Percentiles rank a stretch among this genome's conserved stretches.
phyloP scores from a whole-genome alignment of 805 yeast genomes.

The Candida glaebosa region DNA sequence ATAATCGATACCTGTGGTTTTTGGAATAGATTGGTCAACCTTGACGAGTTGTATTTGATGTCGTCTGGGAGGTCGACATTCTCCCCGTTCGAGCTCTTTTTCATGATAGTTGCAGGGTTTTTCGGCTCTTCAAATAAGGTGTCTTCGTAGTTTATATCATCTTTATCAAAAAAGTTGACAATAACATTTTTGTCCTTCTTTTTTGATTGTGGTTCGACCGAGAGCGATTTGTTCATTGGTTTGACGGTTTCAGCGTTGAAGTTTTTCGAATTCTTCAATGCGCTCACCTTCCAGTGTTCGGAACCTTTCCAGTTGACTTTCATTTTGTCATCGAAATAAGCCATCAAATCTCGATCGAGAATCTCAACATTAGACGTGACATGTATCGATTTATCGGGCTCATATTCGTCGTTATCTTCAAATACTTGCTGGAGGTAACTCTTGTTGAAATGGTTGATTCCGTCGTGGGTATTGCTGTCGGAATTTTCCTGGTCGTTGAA shows the following conservation, averaged over 20 bases:
- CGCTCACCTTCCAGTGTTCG: constrained; percentile 84
- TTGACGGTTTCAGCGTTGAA: constrained; percentile 12
- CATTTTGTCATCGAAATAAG: constrained; percentile 75
- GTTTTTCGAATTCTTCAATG: constrained; percentile 45
- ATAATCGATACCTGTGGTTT: constrained; percentile 47
- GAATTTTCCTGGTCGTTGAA: constrained; percentile 5
- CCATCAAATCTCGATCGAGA: constrained; percentile 64
- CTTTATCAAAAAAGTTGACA: constrained; percentile 28
- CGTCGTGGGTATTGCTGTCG: constrained; percentile 11
- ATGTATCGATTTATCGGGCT: constrained; percentile 9
- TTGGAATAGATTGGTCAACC: constrained; percentile 62
- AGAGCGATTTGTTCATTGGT: background rate
- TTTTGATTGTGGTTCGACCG: constrained; percentile 5
- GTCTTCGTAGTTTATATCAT: constrained; percentile 31
- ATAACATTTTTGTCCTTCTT: constrained; percentile 20
- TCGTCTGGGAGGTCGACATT: constrained; percentile 61
- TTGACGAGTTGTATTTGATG: constrained; percentile 63
- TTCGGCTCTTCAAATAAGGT: constrained; percentile 32
- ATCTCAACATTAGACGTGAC: constrained; percentile 17
- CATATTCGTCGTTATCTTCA: constrained; percentile 8
- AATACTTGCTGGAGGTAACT: constrained; percentile 10
- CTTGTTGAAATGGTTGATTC: constrained; percentile 10
- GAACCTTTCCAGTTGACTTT: constrained; percentile 82
- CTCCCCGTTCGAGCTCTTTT: constrained; percentile 9
- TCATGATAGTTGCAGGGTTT: constrained; percentile 11